phyloP scores from a whole-genome alignment of 2,329 filamentous ascomycete species.

The Cladophialophora psammophila region DNA sequence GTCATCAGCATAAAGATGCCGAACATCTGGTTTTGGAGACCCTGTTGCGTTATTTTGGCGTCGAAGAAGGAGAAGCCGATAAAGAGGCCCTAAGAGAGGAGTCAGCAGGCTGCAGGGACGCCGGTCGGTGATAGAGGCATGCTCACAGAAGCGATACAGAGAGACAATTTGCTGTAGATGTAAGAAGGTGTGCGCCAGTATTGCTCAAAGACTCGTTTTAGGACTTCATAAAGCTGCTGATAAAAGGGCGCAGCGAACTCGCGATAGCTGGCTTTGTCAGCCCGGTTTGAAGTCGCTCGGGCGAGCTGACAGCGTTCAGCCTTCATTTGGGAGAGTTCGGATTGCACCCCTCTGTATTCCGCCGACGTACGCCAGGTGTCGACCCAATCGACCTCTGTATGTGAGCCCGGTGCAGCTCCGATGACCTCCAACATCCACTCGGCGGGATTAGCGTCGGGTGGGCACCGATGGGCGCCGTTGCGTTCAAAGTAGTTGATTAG shows the following conservation, averaged over 20 bases:
- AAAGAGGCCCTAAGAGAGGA: slow-evolving; percentile 64
- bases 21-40: slow-evolving; percentile 90
- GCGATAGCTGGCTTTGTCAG: slow-evolving; percentile 63
- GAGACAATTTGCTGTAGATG: slow-evolving; percentile 80
- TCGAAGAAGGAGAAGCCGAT: slow-evolving; percentile 85
- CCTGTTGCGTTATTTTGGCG: slow-evolving; percentile 76
- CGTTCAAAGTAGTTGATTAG: slow-evolving; percentile 70
- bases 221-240: slow-evolving; percentile 71
- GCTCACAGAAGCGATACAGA: slow-evolving; percentile 64
- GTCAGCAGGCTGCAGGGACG: not conserved
- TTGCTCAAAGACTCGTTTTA: slow-evolving; percentile 81
- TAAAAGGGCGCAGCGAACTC: slow-evolving; percentile 82
- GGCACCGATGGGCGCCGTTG: slow-evolving; percentile 68
- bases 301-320: slow-evolving; percentile 53
- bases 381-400: slow-evolving; percentile 71
- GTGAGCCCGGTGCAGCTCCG: slow-evolving; percentile 68
- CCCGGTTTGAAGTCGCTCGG: slow-evolving; percentile 50
- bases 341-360: slow-evolving; percentile 63
- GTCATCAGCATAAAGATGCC: slow-evolving; percentile 85
- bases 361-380: slow-evolving; percentile 66
- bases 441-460: slow-evolving; percentile 71
- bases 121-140: not conserved
- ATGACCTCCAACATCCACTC: slow-evolving; percentile 74
- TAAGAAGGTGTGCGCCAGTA: slow-evolving; percentile 91
- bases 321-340: slow-evolving; percentile 65